Evolutionary conservation across 495 filamentous ascomycete species (phyloP).

Genomic region (Daldinia bambusicola): DNA sequence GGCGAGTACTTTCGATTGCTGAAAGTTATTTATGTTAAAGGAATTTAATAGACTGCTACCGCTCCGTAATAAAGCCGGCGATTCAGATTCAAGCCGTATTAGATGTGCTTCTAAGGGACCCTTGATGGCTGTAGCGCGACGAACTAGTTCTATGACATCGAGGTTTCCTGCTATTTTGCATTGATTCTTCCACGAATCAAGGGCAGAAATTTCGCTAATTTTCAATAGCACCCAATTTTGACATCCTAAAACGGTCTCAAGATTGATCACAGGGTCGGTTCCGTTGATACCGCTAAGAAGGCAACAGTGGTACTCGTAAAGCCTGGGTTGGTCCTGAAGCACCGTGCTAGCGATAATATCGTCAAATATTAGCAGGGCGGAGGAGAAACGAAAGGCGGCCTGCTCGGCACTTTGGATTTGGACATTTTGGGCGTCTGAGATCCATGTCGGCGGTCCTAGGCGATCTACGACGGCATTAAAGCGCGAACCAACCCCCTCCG

Average conservation of each 20-base stretch:
- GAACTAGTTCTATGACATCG: not conserved
- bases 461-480: not conserved
- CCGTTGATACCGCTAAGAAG: not conserved
- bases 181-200: not conserved
- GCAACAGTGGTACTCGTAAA: not conserved
- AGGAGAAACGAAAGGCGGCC: constrained; percentile 64
- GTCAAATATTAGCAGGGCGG: constrained; percentile 58
- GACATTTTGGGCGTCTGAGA: constrained; percentile 19
- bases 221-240: not conserved
- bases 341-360: constrained; percentile 62
- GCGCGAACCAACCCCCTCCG: not conserved
- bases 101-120: not conserved
- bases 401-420: constrained; percentile 60
- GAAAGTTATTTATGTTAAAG: not conserved
- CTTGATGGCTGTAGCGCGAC: not conserved
- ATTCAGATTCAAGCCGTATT: not conserved
- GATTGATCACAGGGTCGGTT: not conserved
- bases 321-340: not conserved
- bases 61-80: not conserved
- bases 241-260: not conserved
- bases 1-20: not conserved
- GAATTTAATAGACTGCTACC: not conserved
- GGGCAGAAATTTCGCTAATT: not conserved
- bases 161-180: not conserved
- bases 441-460: not conserved